These are phyloP conservation scores for Ogataea trehalophila DNA, from an alignment of 805 yeast genomes.

Conservation along the genomic window DNA sequence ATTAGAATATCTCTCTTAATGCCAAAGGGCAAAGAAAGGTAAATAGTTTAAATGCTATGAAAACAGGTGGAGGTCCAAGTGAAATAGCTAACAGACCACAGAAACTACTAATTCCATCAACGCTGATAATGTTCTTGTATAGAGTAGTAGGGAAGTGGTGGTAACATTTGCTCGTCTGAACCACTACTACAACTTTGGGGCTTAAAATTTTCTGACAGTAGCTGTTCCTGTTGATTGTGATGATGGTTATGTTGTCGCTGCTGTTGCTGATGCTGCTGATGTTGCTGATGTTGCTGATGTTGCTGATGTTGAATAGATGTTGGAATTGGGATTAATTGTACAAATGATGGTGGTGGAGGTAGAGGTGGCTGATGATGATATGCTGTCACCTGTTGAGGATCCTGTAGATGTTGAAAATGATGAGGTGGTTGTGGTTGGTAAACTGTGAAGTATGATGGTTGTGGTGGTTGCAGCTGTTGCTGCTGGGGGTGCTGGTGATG, in stretches of 20 bases:
- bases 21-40: no score
- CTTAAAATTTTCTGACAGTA: no score
- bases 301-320: neutral
- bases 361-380: neutral
- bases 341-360: neutral
- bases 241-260: neutral
- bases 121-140: no score
- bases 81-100: no score
- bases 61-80: no score
- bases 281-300: neutral
- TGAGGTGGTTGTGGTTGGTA: neutral
- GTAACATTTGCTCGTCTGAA: no score
- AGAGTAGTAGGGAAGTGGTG: no score
- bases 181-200: no score
- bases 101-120: no score
- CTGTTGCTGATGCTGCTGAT: neutral
- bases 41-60: no score
- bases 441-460: neutral
- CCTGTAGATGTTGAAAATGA: neutral
- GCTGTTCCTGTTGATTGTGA: neutral
- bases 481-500: neutral
- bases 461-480: neutral
- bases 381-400: neutral
- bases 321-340: no score
- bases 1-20: no score